Evolutionary conservation across 352 stramenopile species (phyloP).

Genomic region (Pythium oligandrum): DNA sequence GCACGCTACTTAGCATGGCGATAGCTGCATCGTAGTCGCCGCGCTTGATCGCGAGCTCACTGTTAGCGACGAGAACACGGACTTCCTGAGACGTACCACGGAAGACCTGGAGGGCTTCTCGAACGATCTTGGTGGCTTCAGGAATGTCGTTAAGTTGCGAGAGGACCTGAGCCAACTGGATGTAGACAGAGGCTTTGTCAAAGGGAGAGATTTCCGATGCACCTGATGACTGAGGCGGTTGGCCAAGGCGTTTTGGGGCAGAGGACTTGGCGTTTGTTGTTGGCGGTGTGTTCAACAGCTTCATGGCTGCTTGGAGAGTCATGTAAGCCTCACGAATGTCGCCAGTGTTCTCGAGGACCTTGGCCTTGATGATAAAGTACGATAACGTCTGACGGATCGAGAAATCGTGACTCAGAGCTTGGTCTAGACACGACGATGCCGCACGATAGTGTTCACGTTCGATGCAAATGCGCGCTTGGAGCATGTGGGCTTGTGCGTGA

Average conservation of each 20-base stretch:
- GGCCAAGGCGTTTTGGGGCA: slow-evolving; percentile 2
- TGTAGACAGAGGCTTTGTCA: slow-evolving; percentile 87
- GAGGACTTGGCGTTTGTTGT: neutral
- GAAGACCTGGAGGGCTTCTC: slow-evolving; percentile 69
- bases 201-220: slow-evolving; percentile 14
- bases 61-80: slow-evolving; percentile 88
- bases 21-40: slow-evolving; percentile 89
- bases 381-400: slow-evolving; percentile 72
- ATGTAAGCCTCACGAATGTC: slow-evolving; percentile 76
- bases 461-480: slow-evolving; percentile 79
- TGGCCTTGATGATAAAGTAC: slow-evolving; percentile 88
- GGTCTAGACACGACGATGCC: slow-evolving; percentile 73
- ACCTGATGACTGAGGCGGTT: neutral
- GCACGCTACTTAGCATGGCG: slow-evolving; percentile 86
- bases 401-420: slow-evolving; percentile 89
- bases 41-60: slow-evolving; percentile 86
- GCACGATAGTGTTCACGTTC: slow-evolving; percentile 71
- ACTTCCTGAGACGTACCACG: slow-evolving; percentile 85
- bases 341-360: slow-evolving; percentile 68
- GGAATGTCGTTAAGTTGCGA: slow-evolving; percentile 73
- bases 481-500: slow-evolving; percentile 73
- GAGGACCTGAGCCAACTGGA: slow-evolving; percentile 77
- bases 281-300: slow-evolving; percentile 28
- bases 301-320: slow-evolving; percentile 79
- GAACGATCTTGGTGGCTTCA: slow-evolving; percentile 59